These are phyloP conservation scores for Mortierella sp. DNA, from an alignment of 371 early-diverging fungal genomes.

Conservation along the genomic window DNA sequence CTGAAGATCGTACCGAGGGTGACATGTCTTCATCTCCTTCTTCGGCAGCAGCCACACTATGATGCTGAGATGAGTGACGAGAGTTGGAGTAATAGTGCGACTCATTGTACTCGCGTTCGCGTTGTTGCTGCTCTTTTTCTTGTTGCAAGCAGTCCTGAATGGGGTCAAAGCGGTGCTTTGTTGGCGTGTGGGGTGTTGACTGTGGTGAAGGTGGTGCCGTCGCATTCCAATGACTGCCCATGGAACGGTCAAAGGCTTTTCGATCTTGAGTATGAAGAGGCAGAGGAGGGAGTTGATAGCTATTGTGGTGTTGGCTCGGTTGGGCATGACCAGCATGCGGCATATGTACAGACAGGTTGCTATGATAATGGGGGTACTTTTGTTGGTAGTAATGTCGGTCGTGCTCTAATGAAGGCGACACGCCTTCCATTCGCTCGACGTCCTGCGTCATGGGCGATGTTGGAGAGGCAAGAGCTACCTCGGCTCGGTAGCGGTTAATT, in stretches of 20 bases:
- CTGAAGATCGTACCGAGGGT: constrained; percentile 16
- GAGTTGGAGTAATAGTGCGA: constrained; percentile 4
- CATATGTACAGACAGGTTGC: constrained; percentile 11
- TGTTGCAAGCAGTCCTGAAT: constrained; percentile 54
- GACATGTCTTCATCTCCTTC: constrained; percentile 34
- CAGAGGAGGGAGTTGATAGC: constrained; percentile 34
- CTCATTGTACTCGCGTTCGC: constrained; percentile 10
- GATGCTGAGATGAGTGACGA: constrained; percentile 1
- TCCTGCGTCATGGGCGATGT: constrained; percentile 52
- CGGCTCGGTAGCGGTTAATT: constrained; percentile 13
- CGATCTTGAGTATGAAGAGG: constrained; percentile 26
- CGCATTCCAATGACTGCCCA: constrained; percentile 5
- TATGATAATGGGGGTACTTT: constrained; percentile 11
- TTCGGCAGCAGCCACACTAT: constrained; percentile 1
- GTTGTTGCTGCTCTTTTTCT: constrained; percentile 30
- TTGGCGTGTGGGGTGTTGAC: constrained; percentile 54
- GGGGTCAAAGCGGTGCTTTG: constrained; percentile 53
- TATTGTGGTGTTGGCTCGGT: constrained; percentile 8
- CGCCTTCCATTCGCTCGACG: constrained; percentile 54
- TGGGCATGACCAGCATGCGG: constrained; percentile 43
- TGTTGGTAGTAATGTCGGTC: constrained; percentile 15
- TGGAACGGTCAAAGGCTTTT: constrained; percentile 14
- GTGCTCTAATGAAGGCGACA: constrained; percentile 24
- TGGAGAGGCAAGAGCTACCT: constrained; percentile 35
- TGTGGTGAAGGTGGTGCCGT: constrained; percentile 47